Evolutionary conservation across 768 basidiomycete genomes (phyloP), one percentile per base, ranked within the genome.

Genomic region (Podaxis pistillaris): DNA sequence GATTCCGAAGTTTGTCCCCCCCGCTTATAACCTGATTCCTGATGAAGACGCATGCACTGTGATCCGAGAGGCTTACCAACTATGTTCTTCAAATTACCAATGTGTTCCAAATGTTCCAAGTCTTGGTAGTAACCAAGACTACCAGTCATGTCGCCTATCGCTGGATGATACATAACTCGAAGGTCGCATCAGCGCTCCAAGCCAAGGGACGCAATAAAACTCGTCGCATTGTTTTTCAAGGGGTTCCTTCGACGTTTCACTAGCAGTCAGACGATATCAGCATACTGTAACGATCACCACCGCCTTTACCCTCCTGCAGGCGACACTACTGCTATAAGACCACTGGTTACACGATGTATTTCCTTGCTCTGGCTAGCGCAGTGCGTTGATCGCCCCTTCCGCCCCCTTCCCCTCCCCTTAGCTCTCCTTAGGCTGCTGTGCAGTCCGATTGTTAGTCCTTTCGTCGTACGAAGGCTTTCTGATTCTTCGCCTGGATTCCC

Each of bases 351-450:
- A 46, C 22, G 44, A 9, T 17, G 40, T 4, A 28, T 58, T 36
- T 50, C 44, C 26, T 49, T 33, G 57, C 57, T 58, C 57, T 26
- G 57, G 57, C 26, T 33, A 58, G 57, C 47, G 57, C 28, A 58
- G 13, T 17, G 57, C 57, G 57, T 58, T 50, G 57, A 58, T 37
- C 57, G 57, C 44, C 30, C 46, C 28, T 26, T 50, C 47, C 36
- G 41, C 13, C n/a, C 36, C 36, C 56, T 17, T 26, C 30, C 41
- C 56, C 28, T 13, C 30, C 46, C 19, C 33, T 33, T 30, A 15
- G 49, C 12, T 26, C 22, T 28, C 26, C 11, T 28, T 11, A 58
- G 54, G 37, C 46, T 58, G 44, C 47, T 30, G 47, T 24, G 57
- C 46, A 50, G 57, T 58, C 57, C 22, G 24, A 24, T 24, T 22